A percentile compares a stretch with the other conserved stretches of the same genome.
Evolutionary conservation across 1,284 basidiomycete species (phyloP).

Genomic region (Golubevia sp.): DNA sequence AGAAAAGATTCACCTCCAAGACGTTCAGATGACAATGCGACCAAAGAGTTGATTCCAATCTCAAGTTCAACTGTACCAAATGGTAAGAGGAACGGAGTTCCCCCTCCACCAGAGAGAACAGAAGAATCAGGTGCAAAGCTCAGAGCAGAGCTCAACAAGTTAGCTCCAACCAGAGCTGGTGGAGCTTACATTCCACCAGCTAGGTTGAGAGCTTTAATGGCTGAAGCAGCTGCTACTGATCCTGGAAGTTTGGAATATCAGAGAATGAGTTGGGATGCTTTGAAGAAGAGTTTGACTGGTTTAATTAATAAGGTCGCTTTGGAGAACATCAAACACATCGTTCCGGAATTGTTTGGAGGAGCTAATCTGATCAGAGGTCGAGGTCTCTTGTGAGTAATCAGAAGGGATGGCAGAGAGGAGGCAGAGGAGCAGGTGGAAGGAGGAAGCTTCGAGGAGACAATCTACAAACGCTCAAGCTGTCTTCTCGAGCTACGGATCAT

Average conservation of each 20-base stretch:
- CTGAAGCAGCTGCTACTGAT: constrained; percentile 75
- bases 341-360: constrained; percentile 72
- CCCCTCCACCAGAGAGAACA: neutral
- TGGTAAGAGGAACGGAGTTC: too few species aligned
- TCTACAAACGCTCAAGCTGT: too few species aligned
- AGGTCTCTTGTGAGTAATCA: constrained; percentile 35
- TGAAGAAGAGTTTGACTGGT: constrained; percentile 97
- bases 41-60: neutral
- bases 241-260: constrained; percentile 91
- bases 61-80: neutral
- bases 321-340: constrained; percentile 93
- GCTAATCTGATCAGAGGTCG: constrained; percentile 58
- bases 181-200: constrained; percentile 97
- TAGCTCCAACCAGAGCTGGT: constrained; percentile 70
- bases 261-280: constrained; percentile 92
- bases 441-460: too few species aligned
- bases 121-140: constrained; percentile 11
- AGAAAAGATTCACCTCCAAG: neutral
- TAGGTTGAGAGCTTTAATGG: constrained; percentile 82
- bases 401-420: too few species aligned
- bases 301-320: constrained; percentile 89
- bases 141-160: constrained; percentile 39
- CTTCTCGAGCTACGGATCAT: too few species aligned
- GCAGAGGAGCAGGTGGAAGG: too few species aligned
- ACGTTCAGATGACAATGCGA: neutral